Evolutionary conservation across 2,329 filamentous ascomycete genomes (phyloP).

Genomic region (Nigrograna mackinnonii): DNA sequence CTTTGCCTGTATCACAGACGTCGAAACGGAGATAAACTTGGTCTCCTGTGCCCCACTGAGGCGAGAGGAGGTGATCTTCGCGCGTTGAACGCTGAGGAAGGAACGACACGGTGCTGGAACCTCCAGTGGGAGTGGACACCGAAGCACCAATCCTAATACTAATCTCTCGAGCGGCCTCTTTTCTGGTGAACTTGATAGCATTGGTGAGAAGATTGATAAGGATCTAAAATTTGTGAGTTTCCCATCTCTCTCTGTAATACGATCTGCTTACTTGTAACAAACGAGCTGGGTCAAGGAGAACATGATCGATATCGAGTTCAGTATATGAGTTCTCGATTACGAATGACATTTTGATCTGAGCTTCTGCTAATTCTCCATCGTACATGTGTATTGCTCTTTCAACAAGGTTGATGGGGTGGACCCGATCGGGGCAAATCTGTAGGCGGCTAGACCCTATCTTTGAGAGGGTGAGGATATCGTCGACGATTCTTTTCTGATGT

Average conservation of each 20-base stretch:
- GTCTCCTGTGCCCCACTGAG: conserved; percentile 16
- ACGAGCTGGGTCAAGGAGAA: conserved; percentile 47
- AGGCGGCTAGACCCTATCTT: conserved; percentile 41
- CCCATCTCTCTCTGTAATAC: no score
- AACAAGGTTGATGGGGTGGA: conserved; percentile 39
- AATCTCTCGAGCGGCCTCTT: conserved; percentile 12
- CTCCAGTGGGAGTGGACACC: conserved; percentile 3
- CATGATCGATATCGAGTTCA: conserved; percentile 39
- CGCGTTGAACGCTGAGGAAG: conserved; percentile 10
- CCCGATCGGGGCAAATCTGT: conserved; percentile 45
- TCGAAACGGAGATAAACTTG: conserved; percentile 28
- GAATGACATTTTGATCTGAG: conserved; percentile 31
- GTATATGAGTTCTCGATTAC: conserved; percentile 40
- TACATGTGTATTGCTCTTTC: conserved; percentile 40
- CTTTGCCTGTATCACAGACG: conserved; percentile 36
- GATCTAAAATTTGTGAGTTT: conserved; percentile 19
- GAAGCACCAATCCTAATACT: conserved; percentile 14
- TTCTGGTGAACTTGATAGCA: conserved; percentile 33
- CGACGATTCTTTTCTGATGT: conserved; percentile 33
- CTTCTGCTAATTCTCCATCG: conserved; percentile 38
- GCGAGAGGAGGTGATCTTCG: neutral
- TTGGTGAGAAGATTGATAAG: conserved; percentile 33
- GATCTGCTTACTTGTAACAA: conserved; percentile 71
- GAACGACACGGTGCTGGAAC: conserved; percentile 9
- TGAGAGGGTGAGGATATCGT: conserved; percentile 37